Evolutionary conservation across 192 early-diverging fungal species (phyloP).

Genomic region (Gryganskiella cystojenkinii): DNA sequence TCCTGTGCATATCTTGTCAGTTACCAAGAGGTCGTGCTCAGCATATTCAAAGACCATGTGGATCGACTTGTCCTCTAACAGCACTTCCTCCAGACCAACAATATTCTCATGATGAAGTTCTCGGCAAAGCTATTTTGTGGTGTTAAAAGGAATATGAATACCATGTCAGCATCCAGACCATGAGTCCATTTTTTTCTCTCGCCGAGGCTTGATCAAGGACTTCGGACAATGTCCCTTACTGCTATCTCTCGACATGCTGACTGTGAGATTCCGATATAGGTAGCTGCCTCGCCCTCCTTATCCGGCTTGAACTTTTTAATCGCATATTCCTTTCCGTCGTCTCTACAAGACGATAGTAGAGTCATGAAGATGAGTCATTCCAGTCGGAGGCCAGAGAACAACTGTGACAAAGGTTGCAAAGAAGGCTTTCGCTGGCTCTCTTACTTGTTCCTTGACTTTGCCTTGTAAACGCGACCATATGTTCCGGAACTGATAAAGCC

Average conservation of each 20-base stretch:
- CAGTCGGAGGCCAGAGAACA: too few species aligned
- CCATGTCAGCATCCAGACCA: too few species aligned
- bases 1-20: slow-evolving; percentile 1
- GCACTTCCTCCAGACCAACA: slow-evolving; percentile 86
- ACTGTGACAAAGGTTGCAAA: not conserved
- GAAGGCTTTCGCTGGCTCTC: not conserved
- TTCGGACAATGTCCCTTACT: slow-evolving; percentile 52
- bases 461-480: slow-evolving; percentile 97
- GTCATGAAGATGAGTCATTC: not conserved
- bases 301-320: slow-evolving; percentile 99
- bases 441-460: slow-evolving; percentile 68
- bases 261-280: slow-evolving; percentile 88
- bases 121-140: slow-evolving; percentile 74
- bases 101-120: slow-evolving; percentile 93
- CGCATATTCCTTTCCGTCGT: slow-evolving; percentile 77
- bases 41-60: slow-evolving; percentile 98
- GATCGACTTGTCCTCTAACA: slow-evolving; percentile 93
- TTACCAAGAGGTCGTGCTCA: slow-evolving; percentile 90
- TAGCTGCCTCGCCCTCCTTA: slow-evolving; percentile 84
- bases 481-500: slow-evolving; percentile 97
- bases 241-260: slow-evolving; percentile 94
- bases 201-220: too few species aligned
- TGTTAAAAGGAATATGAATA: too few species aligned
- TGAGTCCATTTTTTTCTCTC: too few species aligned
- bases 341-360: not conserved